Evolutionary conservation across 352 stramenopile species (phyloP), one percentile per base, ranked within the genome.

Genomic region (Phytophthora rubi): DNA sequence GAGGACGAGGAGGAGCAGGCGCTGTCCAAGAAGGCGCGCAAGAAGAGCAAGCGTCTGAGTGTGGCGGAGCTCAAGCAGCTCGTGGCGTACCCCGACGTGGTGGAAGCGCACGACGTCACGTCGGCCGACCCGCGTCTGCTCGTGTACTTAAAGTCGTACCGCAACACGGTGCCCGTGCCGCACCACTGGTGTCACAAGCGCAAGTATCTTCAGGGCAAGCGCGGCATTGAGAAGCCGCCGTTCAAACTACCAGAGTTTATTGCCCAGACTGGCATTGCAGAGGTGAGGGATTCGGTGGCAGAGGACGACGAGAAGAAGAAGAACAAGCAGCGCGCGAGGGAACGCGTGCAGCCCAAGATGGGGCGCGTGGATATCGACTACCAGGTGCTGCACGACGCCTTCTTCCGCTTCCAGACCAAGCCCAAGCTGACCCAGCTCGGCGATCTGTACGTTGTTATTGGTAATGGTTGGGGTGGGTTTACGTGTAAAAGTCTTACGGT

Each of bases 361-460:
- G 97, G 97, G 16, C 85, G 88, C 28, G 97, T 99, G 52, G 97
- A 99, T 80, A 98, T 99, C 26, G 97, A 99, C 73, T 99, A 99
- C 72, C 92, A 98, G 59, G 95, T 98, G 16, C 81, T 99, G 5
- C 94, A 99, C 72, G 97, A 99, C 73, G 98, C 98, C 6, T 99
- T 99, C 80, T 99, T 99, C 87, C 96, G 98, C 64, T 97, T 98
- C 80, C 97, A 99, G 84, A 99, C 94, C 2, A 99, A 99, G 74
- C 97, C 97, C n/a, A 89, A 89, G 53, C 79, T 98, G 32, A 90
- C 90, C 6, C 83, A 84, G 37, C 67, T 95, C 12, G 90, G 90
- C 21, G 90, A 97, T 60, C 64, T 97, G 79, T 96, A 85, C 62
- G 71, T 71, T 59, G 10, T 3, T 30, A 48, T 30, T 59, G 48